A percentile compares a stretch with the other conserved stretches of the same genome.
phyloP scores from a whole-genome alignment of 768 basidiomycete species.

The Amylocystis lapponica region DNA sequence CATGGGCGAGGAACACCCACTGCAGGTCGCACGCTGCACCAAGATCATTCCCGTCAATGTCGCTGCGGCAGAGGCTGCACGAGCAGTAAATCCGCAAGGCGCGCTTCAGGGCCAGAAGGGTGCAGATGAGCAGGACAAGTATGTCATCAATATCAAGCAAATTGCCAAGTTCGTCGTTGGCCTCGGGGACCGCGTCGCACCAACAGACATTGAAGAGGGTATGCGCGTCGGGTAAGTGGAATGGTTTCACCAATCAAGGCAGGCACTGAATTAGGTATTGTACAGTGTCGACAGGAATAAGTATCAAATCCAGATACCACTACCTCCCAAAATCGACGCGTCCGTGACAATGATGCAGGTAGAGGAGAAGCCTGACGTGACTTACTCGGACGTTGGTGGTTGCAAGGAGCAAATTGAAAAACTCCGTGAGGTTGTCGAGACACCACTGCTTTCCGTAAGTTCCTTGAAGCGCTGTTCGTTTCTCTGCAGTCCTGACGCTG shows the following conservation, averaged over 20 bases:
- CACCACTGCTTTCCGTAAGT: conserved; percentile 85
- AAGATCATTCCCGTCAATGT: conserved; percentile 90
- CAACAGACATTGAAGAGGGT: conserved; percentile 99
- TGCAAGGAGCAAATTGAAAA: conserved; percentile 99
- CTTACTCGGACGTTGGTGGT: conserved; percentile 95
- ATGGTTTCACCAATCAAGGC: not conserved
- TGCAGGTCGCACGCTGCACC: conserved; percentile 97
- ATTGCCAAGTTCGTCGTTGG: conserved; percentile 99
- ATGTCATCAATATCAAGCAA: conserved; percentile 99
- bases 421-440: conserved; percentile 95
- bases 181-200: conserved; percentile 91
- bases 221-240: conserved; percentile 94
- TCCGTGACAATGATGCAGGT: conserved; percentile 99
- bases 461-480: not conserved
- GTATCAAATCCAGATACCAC: conserved; percentile 97
- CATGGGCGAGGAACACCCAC: conserved; percentile 87
- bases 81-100: conserved; percentile 71
- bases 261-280: conserved; percentile 1
- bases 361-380: conserved; percentile 97
- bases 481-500: not conserved
- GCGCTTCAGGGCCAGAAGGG: conserved; percentile 87
- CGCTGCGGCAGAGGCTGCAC: conserved; percentile 70
- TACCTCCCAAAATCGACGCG: conserved; percentile 98
- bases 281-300: conserved; percentile 88
- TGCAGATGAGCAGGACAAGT: conserved; percentile 98